phyloP scores from a whole-genome alignment of 2,329 filamentous ascomycete genomes.

The Claviceps pusilla region DNA sequence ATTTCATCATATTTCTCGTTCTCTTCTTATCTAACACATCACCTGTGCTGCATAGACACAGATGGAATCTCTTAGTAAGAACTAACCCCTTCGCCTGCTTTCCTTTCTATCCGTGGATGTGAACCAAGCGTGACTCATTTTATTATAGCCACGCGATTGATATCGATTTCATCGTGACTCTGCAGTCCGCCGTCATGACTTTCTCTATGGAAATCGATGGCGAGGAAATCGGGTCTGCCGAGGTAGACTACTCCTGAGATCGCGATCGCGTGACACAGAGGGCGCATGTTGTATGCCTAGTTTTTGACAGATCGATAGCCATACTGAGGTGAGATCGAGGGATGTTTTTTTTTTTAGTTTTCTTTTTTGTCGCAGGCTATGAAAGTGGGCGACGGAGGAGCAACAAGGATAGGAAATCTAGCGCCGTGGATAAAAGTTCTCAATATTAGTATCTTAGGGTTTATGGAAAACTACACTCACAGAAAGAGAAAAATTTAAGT shows the following conservation, averaged over 20 bases:
- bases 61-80: background rate
- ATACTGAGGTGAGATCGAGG: no score
- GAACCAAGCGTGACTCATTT: background rate
- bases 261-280: no score
- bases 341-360: no score
- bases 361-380: no score
- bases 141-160: background rate
- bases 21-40: background rate
- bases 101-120: background rate
- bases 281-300: no score
- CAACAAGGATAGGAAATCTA: no score
- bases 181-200: conserved; percentile 3
- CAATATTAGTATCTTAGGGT: no score
- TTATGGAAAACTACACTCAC: no score
- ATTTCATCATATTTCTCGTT: background rate
- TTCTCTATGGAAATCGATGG: conserved; percentile 1
- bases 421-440: no score
- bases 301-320: no score
- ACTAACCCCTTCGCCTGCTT: background rate
- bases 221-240: background rate
- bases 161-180: background rate
- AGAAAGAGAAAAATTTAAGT: no score
- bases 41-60: background rate
- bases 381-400: no score
- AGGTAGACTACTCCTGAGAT: background rate